Conservation (phyloP, 306 rosid species). For the Lagenaria siceraria region DNA sequence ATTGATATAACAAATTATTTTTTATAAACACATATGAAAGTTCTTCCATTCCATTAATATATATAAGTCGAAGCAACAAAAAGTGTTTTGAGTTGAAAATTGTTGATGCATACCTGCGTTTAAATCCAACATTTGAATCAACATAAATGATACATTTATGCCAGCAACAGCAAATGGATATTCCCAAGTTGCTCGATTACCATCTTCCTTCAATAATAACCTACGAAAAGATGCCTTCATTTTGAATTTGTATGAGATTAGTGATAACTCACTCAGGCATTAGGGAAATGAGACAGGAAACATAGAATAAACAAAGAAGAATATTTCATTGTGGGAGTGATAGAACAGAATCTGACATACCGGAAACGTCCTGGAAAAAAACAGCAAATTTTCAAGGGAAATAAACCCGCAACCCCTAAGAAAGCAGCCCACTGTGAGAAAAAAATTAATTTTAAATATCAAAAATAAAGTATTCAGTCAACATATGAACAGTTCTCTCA, state of each 20-base stretch:
- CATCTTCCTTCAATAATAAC: slow-evolving; percentile 73
- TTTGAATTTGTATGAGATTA: slow-evolving; percentile 53
- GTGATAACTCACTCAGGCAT: slow-evolving; percentile 28
- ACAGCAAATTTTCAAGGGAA: slow-evolving; percentile 87
- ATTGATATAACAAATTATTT: neutral
- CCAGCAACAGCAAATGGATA: slow-evolving; percentile 98
- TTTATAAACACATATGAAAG: neutral
- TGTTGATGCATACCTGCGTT: slow-evolving; percentile 37
- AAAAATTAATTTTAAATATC: slow-evolving; percentile 16
- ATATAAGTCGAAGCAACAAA: neutral
- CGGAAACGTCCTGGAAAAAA: slow-evolving; percentile 67
- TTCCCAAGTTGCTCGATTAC: slow-evolving; percentile 82
- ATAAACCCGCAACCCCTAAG: slow-evolving; percentile 85
- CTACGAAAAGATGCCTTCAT: slow-evolving; percentile 91
- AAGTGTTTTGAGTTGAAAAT: neutral
- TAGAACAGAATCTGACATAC: slow-evolving; percentile 32
- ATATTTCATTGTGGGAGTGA: neutral
- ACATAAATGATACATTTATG: slow-evolving; percentile 75
- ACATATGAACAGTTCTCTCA: neutral
- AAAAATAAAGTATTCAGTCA: neutral
- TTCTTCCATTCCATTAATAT: neutral
- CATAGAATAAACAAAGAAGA: neutral
- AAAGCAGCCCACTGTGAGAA: slow-evolving; percentile 37
- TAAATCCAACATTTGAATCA: slow-evolving; percentile 83
- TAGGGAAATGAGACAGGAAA: slow-evolving; percentile 13